phyloP scores from a whole-genome alignment of 768 basidiomycete genomes.

The Tephrocybe rancida region DNA sequence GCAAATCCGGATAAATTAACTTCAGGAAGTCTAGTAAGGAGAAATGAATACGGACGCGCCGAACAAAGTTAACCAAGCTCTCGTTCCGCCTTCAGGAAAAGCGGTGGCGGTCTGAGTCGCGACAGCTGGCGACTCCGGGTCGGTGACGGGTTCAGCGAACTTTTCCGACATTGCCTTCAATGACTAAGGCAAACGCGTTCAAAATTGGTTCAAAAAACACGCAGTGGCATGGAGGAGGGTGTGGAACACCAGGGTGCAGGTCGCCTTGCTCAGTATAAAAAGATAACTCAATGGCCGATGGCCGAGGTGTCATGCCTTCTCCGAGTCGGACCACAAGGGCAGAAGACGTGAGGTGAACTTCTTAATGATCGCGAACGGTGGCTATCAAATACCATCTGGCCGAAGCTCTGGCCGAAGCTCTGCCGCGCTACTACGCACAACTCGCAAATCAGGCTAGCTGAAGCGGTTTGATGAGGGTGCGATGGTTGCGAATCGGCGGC shows the following conservation, averaged over 20 bases:
- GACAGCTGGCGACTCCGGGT: not conserved
- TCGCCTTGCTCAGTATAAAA: too few relatives aligned
- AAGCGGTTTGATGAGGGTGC: too few relatives aligned
- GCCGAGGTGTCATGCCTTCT: not conserved
- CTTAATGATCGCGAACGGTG: too few relatives aligned
- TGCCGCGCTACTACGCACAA: too few relatives aligned
- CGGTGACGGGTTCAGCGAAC: not conserved
- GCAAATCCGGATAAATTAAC: not conserved
- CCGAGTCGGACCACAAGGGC: not conserved
- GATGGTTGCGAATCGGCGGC: too few relatives aligned
- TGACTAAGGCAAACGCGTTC: not conserved
- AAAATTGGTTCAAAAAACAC: not conserved
- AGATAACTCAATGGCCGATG: not conserved
- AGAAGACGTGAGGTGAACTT: too few relatives aligned
- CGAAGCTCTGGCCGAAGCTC: too few relatives aligned
- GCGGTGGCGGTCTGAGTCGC: not conserved
- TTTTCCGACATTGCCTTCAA: not conserved
- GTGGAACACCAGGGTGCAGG: not conserved
- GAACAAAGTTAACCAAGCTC: constrained; percentile 11
- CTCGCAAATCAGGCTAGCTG: too few relatives aligned
- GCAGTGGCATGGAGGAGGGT: not conserved
- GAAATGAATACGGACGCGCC: constrained; percentile 6
- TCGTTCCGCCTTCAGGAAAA: constrained; percentile 9
- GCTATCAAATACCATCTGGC: too few relatives aligned
- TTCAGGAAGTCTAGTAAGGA: not conserved